phyloP scores from a whole-genome alignment of 2,329 filamentous ascomycete species.

The Xylaria sp. region DNA sequence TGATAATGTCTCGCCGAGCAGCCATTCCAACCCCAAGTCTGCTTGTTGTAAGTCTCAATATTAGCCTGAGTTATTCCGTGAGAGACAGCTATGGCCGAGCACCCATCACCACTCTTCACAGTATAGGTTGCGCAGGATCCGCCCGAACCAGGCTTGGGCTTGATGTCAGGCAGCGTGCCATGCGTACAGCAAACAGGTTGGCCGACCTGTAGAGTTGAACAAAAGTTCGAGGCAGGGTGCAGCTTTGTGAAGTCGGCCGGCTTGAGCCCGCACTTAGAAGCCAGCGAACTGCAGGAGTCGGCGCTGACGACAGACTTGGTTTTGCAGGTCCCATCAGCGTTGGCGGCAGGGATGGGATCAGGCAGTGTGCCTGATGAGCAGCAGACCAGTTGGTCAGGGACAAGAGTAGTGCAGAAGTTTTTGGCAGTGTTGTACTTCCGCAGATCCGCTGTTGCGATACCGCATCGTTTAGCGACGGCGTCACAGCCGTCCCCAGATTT shows the following conservation, averaged over 20 bases:
- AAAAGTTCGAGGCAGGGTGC: too few species aligned
- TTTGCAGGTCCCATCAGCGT: too few species aligned
- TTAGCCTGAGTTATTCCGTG: slow-evolving; percentile 37
- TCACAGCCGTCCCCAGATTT: slow-evolving; percentile 19
- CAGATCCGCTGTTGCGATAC: neutral
- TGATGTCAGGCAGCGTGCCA: slow-evolving; percentile 51
- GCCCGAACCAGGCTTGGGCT: slow-evolving; percentile 51
- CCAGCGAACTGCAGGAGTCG: too few species aligned
- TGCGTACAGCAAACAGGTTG: slow-evolving; percentile 30
- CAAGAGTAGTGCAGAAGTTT: slow-evolving; percentile 14
- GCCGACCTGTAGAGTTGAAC: too few species aligned
- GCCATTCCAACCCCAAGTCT: slow-evolving; percentile 32
- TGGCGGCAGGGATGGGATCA: neutral
- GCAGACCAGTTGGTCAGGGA: slow-evolving; percentile 15
- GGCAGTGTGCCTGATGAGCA: slow-evolving; percentile 12
- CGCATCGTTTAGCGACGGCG: slow-evolving; percentile 12
- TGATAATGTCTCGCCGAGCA: slow-evolving; percentile 19
- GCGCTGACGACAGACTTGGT: too few species aligned
- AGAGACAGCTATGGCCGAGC: slow-evolving; percentile 46
- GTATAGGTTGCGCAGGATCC: slow-evolving; percentile 52
- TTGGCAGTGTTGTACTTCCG: neutral
- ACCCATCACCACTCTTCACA: slow-evolving; percentile 50
- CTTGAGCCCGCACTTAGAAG: too few species aligned
- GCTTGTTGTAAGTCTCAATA: slow-evolving; percentile 38
- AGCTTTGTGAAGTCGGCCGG: too few species aligned